Evolutionary conservation across 2,329 filamentous ascomycete species (phyloP), one percentile per base, ranked within the genome.

Genomic region (Dactylellina drechsleri): DNA sequence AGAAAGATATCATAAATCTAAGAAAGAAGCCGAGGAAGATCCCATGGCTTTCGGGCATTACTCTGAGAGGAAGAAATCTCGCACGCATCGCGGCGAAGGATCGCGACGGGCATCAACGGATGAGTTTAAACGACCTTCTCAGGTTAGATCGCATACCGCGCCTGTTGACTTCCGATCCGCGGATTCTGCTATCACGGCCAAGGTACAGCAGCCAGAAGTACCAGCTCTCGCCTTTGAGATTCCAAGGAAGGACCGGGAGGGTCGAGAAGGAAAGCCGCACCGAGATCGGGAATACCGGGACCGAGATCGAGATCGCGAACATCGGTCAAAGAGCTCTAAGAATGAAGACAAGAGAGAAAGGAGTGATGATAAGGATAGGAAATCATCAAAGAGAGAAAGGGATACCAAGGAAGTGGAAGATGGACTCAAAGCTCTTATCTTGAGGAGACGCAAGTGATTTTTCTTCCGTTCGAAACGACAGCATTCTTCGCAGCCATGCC

Each of bases 401-500:
- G 68, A 74, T 16, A 15, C 41, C 36, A 36, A 36, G 10, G 31
- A 36, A 8, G 10, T 36, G 10, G 68, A 74, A 18, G 68, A 74
- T 15, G 68, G 68, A 43, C 53, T 61, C 43, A 74, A 62, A 54
- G 64, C 62, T 28, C 50, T 75, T 1, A 15, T 75, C 54, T 53
- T 75, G 57, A 75, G 71, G 47, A 52, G 71, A 47, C 57, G 58
- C 54, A 75, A 75, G 53, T 75, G 57, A 67, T 74, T 52, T 23
- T 12, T 52, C 20, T 23, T 52, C 12, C 5, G 18, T 20, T n/a
- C 43, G 57, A 10, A 31, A 18, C 23, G 23, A 75, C 64, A 64
- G 64, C 64, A 75, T 64, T 26, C 57, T 45, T 23, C 15, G 52
- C 65, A 57, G 26, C 28, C 31, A 62, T 15, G 64, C 53, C 57